These are phyloP conservation scores for Ophiostoma novo-ulmi DNA, from an alignment of 2,329 filamentous ascomycete species.

Conservation along the genomic window DNA sequence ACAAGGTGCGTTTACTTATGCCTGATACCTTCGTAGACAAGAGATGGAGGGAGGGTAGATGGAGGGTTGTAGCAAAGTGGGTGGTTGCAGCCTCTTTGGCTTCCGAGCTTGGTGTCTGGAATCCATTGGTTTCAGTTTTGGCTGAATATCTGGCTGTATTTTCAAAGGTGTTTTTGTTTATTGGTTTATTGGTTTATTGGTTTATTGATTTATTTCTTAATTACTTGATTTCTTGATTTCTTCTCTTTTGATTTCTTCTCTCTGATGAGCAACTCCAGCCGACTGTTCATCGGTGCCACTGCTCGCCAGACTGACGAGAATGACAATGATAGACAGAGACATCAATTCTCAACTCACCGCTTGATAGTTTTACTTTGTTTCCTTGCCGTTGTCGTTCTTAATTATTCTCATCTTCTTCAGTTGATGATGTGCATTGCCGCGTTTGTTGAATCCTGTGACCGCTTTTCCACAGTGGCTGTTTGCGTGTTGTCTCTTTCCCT, in stretches of 20 bases:
- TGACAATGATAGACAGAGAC: not conserved
- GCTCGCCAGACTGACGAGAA: not conserved
- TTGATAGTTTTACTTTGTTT: not conserved
- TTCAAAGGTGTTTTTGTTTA: too few species aligned
- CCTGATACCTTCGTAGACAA: too few species aligned
- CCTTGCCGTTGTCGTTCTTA: not conserved
- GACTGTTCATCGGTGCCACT: conserved; percentile 2
- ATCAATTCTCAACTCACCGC: not conserved
- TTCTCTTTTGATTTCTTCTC: not conserved
- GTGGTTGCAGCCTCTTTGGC: not conserved
- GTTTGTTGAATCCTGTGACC: not conserved
- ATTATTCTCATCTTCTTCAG: not conserved
- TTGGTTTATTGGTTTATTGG: not conserved
- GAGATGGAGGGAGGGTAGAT: too few species aligned
- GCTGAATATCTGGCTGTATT: not conserved
- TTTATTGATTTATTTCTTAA: too few species aligned
- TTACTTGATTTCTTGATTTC: not conserved
- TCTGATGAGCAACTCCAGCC: not conserved
- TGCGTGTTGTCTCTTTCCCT: not conserved
- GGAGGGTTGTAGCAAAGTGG: not conserved
- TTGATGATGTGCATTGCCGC: not conserved
- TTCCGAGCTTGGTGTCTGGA: not conserved
- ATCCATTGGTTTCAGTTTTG: not conserved
- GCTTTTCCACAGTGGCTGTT: not conserved
- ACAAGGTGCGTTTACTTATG: too few species aligned